Evolutionary conservation across 495 filamentous ascomycete species (phyloP).

Genomic region (Neurospora tetrasperma): DNA sequence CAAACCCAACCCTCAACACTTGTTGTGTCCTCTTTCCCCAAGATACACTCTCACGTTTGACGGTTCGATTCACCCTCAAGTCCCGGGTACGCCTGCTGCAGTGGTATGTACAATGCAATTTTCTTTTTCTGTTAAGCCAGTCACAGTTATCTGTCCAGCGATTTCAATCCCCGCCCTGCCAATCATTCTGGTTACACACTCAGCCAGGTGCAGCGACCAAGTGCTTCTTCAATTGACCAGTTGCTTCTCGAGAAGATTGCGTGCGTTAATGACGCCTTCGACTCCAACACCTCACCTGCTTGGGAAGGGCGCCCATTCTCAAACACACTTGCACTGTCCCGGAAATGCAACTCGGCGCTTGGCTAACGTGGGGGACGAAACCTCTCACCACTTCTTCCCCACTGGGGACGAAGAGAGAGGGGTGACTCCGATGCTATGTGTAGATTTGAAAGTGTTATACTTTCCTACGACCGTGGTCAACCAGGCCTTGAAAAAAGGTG

Average conservation of each 20-base stretch:
- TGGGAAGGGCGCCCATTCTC: background rate
- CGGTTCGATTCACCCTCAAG: background rate
- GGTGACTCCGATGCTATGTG: background rate
- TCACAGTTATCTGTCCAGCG: background rate
- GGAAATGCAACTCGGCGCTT: background rate
- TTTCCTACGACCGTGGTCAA: background rate
- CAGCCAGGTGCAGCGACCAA: background rate
- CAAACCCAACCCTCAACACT: background rate
- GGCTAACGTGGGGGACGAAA: conserved; percentile 1
- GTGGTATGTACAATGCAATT: background rate
- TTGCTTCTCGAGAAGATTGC: conserved; percentile 16
- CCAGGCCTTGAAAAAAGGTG: background rate
- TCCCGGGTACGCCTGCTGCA: background rate
- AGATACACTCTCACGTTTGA: background rate
- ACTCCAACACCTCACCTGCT: background rate
- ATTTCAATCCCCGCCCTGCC: background rate
- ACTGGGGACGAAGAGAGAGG: background rate
- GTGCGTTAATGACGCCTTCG: conserved; percentile 23
- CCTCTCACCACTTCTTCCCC: background rate
- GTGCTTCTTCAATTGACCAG: conserved; percentile 6
- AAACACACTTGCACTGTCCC: background rate
- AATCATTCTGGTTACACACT: background rate
- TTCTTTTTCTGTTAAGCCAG: background rate
- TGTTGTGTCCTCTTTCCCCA: background rate
- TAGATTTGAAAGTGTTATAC: background rate